Evolutionary conservation across 257 asterid genomes (phyloP).

Genomic region (Petunia secreta): DNA sequence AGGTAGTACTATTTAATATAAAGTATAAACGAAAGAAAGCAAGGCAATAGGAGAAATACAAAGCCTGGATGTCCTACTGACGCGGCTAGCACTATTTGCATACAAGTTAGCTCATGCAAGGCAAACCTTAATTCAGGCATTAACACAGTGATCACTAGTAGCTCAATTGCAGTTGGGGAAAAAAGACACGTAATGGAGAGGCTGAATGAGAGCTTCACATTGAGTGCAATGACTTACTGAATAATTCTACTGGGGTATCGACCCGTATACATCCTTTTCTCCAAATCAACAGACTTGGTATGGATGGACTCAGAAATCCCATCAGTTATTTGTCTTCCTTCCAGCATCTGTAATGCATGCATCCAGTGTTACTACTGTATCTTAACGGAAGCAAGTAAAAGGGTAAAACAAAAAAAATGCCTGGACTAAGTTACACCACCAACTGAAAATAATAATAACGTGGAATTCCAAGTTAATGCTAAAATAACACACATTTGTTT

Average conservation of each 20-base stretch:
- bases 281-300: constrained; percentile 52
- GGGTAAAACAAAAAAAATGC: not conserved
- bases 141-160: not conserved
- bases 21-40: not conserved
- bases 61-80: not conserved
- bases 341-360: constrained; percentile 49
- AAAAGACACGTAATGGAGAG: not conserved
- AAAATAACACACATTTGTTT: not conserved
- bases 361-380: not conserved
- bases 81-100: not conserved
- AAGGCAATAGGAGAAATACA: constrained; percentile 11
- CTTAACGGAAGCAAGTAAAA: not conserved
- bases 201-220: not conserved
- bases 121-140: not conserved
- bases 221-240: constrained; percentile 43
- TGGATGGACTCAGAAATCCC: constrained; percentile 36
- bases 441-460: not conserved
- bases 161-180: not conserved
- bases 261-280: constrained; percentile 49
- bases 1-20: no score
- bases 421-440: not conserved
- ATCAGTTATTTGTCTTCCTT: constrained; percentile 35
- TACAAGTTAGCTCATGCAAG: constrained; percentile 3
- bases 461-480: not conserved
- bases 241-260: constrained; percentile 54